phyloP scores from a whole-genome alignment of 1,139 yeast genomes.

The Yamadazyma diddensiae region DNA sequence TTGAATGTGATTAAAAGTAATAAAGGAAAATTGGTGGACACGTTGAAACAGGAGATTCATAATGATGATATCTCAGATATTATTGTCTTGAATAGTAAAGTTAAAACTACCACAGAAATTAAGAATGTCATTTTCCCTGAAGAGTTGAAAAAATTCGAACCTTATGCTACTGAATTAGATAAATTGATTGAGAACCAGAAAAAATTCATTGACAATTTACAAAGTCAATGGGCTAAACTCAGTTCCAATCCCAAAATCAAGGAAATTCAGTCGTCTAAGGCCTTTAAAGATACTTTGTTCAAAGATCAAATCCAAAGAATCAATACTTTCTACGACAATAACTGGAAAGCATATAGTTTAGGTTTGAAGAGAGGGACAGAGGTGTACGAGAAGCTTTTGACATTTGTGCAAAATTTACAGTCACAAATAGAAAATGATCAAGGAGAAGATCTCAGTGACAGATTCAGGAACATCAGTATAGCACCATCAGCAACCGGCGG shows the following conservation, averaged over 20 bases:
- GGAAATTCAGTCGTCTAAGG: constrained; percentile 34
- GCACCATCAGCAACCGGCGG: constrained; percentile 10
- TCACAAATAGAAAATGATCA: constrained; percentile 3
- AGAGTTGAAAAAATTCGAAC: constrained; percentile 76
- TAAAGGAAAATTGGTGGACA: constrained; percentile 57
- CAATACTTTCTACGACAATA: constrained; percentile 45
- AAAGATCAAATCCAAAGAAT: constrained; percentile 36
- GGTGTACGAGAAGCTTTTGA: constrained; percentile 59
- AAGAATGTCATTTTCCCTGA: constrained; percentile 59
- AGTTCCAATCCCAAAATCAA: constrained; percentile 43
- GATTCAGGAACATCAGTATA: constrained; percentile 10
- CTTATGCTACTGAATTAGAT: constrained; percentile 64
- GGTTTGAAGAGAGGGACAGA: constrained; percentile 62
- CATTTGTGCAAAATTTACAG: constrained; percentile 32
- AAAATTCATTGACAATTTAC: constrained; percentile 52
- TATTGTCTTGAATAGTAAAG: constrained; percentile 64
- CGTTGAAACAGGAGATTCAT: constrained; percentile 68
- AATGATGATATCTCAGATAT: constrained; percentile 83
- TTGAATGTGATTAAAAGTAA: constrained; percentile 51
- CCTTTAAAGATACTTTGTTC: constrained; percentile 21
- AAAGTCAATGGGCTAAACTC: constrained; percentile 55
- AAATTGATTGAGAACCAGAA: constrained; percentile 66
- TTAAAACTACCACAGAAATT: constrained; percentile 55
- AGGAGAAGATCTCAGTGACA: constrained; percentile 1
- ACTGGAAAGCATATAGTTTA: constrained; percentile 56